These are phyloP conservation scores for Pistacia integerrima DNA, from an alignment of 345 rosid genomes.

Conservation along the genomic window DNA sequence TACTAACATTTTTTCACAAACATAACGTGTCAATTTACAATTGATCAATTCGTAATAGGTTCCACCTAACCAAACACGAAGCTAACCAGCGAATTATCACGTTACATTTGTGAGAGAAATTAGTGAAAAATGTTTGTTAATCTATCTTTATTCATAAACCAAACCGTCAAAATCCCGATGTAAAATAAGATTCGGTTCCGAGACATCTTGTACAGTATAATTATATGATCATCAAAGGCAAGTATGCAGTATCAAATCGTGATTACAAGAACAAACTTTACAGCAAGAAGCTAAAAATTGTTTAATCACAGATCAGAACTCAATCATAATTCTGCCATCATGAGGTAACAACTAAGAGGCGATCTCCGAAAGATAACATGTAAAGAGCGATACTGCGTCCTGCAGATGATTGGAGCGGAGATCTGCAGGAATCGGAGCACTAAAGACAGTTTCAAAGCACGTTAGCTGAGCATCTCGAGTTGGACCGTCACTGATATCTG, in stretches of 20 bases:
- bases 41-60: no score
- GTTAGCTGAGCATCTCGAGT: conserved; percentile 66
- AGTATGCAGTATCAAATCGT: not conserved
- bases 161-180: no score
- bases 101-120: no score
- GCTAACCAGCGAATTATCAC: no score
- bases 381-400: conserved; percentile 81
- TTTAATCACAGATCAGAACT: not conserved
- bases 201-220: no score
- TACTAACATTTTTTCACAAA: no score
- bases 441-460: conserved; percentile 67
- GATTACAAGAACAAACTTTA: not conserved
- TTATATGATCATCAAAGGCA: not conserved
- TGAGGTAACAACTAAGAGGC: conserved; percentile 31
- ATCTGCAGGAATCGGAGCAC: conserved; percentile 80
- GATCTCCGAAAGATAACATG: conserved; percentile 72
- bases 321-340: not conserved
- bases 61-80: no score
- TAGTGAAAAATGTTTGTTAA: no score
- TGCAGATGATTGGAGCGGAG: conserved; percentile 69
- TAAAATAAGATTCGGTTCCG: no score
- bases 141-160: no score
- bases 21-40: no score
- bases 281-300: not conserved
- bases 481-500: conserved; percentile 42